These are phyloP conservation scores for Gilbertella persicaria DNA, from an alignment of 371 early-diverging fungal genomes.

Conservation along the genomic window DNA sequence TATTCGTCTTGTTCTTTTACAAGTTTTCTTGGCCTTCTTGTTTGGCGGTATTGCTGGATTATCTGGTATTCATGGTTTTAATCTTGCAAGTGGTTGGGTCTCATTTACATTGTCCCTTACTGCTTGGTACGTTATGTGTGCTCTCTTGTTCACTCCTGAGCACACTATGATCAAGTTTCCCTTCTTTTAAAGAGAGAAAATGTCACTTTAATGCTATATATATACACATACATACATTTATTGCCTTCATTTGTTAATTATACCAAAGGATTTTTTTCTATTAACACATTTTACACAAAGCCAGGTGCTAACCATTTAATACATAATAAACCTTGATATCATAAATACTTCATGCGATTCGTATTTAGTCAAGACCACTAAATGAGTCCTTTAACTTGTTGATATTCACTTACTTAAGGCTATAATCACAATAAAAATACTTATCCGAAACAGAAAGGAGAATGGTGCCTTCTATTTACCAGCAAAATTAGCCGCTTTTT, in stretches of 20 bases:
- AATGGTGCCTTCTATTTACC: too few species aligned
- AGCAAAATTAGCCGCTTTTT: too few species aligned
- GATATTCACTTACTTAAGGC: too few species aligned
- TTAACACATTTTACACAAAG: not conserved
- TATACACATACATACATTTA: too few species aligned
- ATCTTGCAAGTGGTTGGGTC: constrained; percentile 36
- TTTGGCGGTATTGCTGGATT: constrained; percentile 36
- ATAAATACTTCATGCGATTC: too few species aligned
- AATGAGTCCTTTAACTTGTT: too few species aligned
- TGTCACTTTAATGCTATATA: too few species aligned
- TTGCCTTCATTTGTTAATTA: too few species aligned
- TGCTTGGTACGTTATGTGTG: constrained; percentile 41
- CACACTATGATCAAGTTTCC: constrained; percentile 37
- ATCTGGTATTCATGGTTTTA: constrained; percentile 13
- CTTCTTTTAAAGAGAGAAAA: constrained; percentile 33
- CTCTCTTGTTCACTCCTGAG: constrained; percentile 36
- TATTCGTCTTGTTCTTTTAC: constrained; percentile 33
- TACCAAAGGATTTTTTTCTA: not conserved
- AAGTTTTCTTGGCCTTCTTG: constrained; percentile 43
- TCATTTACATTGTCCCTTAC: constrained; percentile 36
- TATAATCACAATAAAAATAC: too few species aligned
- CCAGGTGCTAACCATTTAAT: not conserved
- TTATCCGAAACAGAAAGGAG: too few species aligned
- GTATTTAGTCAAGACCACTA: too few species aligned
- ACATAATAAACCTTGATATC: too few species aligned